phyloP scores from a whole-genome alignment of 257 asterid genomes.

The Penstemon davidsonii region DNA sequence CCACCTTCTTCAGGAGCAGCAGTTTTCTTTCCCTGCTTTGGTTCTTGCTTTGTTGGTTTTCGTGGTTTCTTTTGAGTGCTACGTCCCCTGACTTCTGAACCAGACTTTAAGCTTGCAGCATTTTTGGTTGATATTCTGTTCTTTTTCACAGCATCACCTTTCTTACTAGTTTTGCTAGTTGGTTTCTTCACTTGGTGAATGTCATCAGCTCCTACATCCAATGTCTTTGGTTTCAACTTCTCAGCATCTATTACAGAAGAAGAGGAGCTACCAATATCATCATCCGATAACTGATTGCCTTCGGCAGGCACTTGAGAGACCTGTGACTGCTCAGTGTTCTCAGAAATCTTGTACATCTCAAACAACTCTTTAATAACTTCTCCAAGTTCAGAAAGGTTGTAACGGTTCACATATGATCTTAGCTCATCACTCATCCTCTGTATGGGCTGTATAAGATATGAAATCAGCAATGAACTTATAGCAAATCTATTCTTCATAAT shows the following conservation, averaged over 20 bases:
- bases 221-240: constrained; percentile 46
- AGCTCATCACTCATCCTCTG: constrained; percentile 76
- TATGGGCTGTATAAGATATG: constrained; percentile 48
- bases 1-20: constrained; percentile 56
- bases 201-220: constrained; percentile 36
- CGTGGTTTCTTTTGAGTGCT: constrained; percentile 49
- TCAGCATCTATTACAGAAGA: constrained; percentile 51
- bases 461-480: constrained; percentile 1
- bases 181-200: constrained; percentile 38
- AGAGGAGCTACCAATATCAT: constrained; percentile 57
- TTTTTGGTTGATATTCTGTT: constrained; percentile 43
- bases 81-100: constrained; percentile 39
- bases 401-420: constrained; percentile 53
- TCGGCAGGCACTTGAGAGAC: constrained; percentile 63
- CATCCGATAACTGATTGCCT: constrained; percentile 59
- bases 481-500: no score
- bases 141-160: constrained; percentile 40
- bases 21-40: constrained; percentile 42
- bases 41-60: constrained; percentile 55
- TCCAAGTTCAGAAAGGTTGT: constrained; percentile 55
- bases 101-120: constrained; percentile 40
- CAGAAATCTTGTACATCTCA: constrained; percentile 63
- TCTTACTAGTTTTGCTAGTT: constrained; percentile 33
- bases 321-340: constrained; percentile 51
- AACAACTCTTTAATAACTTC: constrained; percentile 61